phyloP scores from a whole-genome alignment of 164 flowering plant species.

The Sedum album region DNA sequence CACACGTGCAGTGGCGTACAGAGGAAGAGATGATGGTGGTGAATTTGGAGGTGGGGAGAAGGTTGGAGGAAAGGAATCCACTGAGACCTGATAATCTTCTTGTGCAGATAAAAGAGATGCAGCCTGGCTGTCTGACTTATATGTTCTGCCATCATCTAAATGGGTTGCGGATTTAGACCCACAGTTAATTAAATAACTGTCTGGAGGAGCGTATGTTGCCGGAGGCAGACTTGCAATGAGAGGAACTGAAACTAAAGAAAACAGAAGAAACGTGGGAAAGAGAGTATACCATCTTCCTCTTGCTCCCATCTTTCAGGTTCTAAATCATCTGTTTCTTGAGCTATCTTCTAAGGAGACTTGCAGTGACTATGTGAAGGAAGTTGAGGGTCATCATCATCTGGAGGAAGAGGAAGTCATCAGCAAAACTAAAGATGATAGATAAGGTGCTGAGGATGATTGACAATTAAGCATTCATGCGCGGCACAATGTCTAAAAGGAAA shows the following conservation, averaged over 20 bases:
- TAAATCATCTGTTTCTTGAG: neutral
- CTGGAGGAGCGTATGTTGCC: constrained; percentile 28
- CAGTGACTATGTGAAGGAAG: neutral
- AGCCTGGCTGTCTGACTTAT: constrained; percentile 54
- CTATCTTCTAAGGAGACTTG: neutral
- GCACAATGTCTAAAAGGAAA: neutral
- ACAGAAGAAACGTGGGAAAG: neutral
- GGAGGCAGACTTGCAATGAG: neutral
- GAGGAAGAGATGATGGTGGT: constrained; percentile 19
- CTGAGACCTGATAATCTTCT: constrained; percentile 36
- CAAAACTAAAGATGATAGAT: neutral
- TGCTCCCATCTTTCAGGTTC: neutral
- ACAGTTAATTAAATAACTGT: constrained; percentile 52
- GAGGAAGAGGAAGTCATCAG: neutral
- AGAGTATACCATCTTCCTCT: neutral
- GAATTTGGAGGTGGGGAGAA: constrained; percentile 8
- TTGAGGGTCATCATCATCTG: neutral
- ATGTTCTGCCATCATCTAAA: constrained; percentile 64
- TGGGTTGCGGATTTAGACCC: constrained; percentile 36
- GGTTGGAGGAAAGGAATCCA: constrained; percentile 17
- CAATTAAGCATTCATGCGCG: neutral
- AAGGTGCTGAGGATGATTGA: neutral
- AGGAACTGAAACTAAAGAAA: constrained; percentile 15
- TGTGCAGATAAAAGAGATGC: constrained; percentile 38
- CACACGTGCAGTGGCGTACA: constrained; percentile 49